A percentile compares a stretch with the other conserved stretches of the same genome.
phyloP scores from a whole-genome alignment of 2,329 filamentous ascomycete species.

The Cordyceps pruinosa region DNA sequence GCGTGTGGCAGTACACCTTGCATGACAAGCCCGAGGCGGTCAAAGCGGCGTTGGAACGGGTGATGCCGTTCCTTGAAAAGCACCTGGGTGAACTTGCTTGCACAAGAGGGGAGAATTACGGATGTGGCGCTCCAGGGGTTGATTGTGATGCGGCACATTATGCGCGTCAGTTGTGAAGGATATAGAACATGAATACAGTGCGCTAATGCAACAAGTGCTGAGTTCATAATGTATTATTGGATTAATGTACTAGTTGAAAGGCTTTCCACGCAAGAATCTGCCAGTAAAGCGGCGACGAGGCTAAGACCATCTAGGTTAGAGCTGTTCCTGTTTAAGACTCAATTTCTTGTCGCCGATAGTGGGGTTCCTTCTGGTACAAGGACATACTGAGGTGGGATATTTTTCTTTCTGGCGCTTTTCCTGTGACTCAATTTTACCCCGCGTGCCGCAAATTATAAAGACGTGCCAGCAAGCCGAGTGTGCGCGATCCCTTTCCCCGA shows the following conservation, averaged over 20 bases:
- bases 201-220: too few relatives aligned
- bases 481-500: not conserved
- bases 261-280: too few relatives aligned
- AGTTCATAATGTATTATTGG: too few relatives aligned
- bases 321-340: too few relatives aligned
- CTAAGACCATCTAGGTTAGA: too few relatives aligned
- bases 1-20: conserved; percentile 10
- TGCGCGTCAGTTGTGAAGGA: not conserved
- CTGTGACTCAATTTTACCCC: conserved; percentile 11
- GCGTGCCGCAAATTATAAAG: conserved; percentile 1
- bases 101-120: too few relatives aligned
- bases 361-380: not conserved
- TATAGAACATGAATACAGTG: too few relatives aligned
- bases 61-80: conserved; percentile 12
- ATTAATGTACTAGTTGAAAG: too few relatives aligned
- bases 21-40: conserved; percentile 13
- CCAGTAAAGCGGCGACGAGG: not conserved
- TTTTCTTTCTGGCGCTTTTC: conserved; percentile 11
- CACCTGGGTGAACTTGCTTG: conserved; percentile 20
- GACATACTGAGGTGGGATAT: conserved; percentile 3
- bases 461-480: not conserved
- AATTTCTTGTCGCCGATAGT: not conserved
- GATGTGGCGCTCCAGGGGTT: not conserved
- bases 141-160: not conserved
- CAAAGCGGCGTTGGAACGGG: conserved; percentile 10